Base-by-base conservation (phyloP, 352 stramenopile genomes). In the Phytophthora rubi region DNA sequence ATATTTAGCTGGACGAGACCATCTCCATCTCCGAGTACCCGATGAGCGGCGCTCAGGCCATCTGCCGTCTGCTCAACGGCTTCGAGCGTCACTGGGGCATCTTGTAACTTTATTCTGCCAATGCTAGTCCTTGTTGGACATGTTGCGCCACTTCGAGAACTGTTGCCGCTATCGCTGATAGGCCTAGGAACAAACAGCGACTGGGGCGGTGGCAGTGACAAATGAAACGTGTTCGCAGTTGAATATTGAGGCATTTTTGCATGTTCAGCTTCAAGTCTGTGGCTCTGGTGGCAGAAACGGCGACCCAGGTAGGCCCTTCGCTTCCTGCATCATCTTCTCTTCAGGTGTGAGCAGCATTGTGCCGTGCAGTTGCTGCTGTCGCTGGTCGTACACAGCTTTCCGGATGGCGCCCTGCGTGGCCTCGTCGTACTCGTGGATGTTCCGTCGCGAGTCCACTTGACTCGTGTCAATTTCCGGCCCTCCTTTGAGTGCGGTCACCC, bases 61-160 rank as follows among this genome's bases (percentile, higher is more conserved):
- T 99, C 59, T 98, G 92, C 68, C 90, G 98, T 68, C 85, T 99
- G 51, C 82, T 99, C 53, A 97, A 98, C 73, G 95, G 92, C 30
- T 99, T 99, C 71, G 98, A 99, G 77, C 86, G 97, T 78, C 92
- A 99, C 73, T 99, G 98, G 97, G 97, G 97, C 51, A 99, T 99
- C 79, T 85, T 99, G 80, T 99, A 96, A 87, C 82, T 68, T 71
- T 74, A 75, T 73, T 59, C 51, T 57, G 21, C 23, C 48, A 21
- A 48, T 18, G 16, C 42, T 6, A 48, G 16, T 21, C 42, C 16
- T 48, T n/a, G n/a, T n/a, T n/a, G n/a, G n/a, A n/a, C 42, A 21
- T 18, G 16, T 48, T 18, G 42, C 35, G 35, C 35, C 12, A 10
- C 35, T 42, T 42, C 28, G 0, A 30, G 28, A 30, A 30, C 13